Evolutionary conservation across 208 protist genomes (phyloP), one percentile per base, ranked within the genome.

Genomic region (Leishmania major): DNA sequence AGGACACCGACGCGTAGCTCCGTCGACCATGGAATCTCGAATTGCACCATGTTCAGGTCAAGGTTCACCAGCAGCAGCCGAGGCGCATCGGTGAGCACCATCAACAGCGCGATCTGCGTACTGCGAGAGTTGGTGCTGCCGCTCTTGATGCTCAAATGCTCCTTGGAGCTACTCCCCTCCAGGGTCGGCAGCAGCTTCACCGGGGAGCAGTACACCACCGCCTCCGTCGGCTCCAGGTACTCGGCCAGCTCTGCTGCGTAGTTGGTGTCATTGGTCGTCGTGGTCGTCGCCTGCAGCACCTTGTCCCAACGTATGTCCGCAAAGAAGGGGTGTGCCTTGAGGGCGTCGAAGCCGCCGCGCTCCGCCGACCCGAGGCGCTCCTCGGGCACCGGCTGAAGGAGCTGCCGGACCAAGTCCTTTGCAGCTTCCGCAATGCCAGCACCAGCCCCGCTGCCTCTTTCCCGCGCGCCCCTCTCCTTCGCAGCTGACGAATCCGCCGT

Each of bases 291-390:
- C 37, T 89, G 71, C 43, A 89, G 82, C 71, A 95, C 59, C 66
- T 64, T 40, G 25, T 31, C 83, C 94, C 95, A 98, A 82, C 92
- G 83, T 55, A 98, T 89, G 13, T 80, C 86, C 2, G 78, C 72
- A 81, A 98, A 99, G 85, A 98, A 98, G 25, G 90, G 82, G 77
- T 99, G 96, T 2, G 55, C 67, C 85, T 98, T 98, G 11, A 99
- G 82, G 17, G 72, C 84, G 4, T 66, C 81, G 80, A 97, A 98
- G n/a, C 93, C 94, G 69, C 94, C 94, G 22, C 80, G 78, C 83
- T 85, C 82, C 5, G 82, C 85, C n/a, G 87, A 84, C 15, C 96
- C 96, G 35, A 99, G 79, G 47, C 97, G 92, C 64, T 93, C 79
- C 59, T 59, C 64, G 17, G 97, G 95, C 2, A 91, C 81, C 25